Conservation (phyloP, 306 rosid genomes). For the Prosopis cineraria region DNA sequence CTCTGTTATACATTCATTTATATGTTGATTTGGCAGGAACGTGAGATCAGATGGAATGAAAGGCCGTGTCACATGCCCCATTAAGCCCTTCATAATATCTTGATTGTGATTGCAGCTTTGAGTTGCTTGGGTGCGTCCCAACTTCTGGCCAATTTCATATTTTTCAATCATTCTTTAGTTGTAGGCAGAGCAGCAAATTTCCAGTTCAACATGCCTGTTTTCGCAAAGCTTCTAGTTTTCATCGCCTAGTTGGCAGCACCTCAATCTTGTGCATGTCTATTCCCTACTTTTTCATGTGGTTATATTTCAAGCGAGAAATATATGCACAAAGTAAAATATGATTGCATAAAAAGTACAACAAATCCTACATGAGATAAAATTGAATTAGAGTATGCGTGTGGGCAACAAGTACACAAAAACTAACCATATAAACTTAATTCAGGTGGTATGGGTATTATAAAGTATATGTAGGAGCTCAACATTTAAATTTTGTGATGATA, state of each 20-base stretch:
- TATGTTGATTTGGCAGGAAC: slow-evolving; percentile 33
- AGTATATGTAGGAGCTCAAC: too few species aligned
- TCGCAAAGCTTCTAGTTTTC: slow-evolving; percentile 45
- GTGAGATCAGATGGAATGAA: slow-evolving; percentile 60
- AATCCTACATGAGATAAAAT: too few species aligned
- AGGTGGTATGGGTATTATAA: too few species aligned
- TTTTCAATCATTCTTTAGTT: slow-evolving; percentile 38
- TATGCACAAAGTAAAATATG: too few species aligned
- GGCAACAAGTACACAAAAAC: too few species aligned
- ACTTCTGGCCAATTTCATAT: slow-evolving; percentile 49
- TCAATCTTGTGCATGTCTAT: slow-evolving; percentile 19
- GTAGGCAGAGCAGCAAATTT: slow-evolving; percentile 26
- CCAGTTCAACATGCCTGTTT: slow-evolving; percentile 16
- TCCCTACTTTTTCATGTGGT: too few species aligned
- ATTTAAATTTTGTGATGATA: too few species aligned
- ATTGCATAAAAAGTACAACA: too few species aligned
- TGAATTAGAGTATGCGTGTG: too few species aligned
- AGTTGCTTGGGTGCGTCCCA: slow-evolving; percentile 58
- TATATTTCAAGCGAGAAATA: too few species aligned
- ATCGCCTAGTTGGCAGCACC: slow-evolving; percentile 65
- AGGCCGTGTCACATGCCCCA: slow-evolving; percentile 58
- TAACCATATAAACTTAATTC: too few species aligned
- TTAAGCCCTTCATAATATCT: slow-evolving; percentile 60
- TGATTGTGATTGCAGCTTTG: slow-evolving; percentile 71
- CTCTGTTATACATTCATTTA: neutral